Base-by-base conservation (phyloP, 495 filamentous ascomycete genomes). In the Aspergillus hancockii region DNA sequence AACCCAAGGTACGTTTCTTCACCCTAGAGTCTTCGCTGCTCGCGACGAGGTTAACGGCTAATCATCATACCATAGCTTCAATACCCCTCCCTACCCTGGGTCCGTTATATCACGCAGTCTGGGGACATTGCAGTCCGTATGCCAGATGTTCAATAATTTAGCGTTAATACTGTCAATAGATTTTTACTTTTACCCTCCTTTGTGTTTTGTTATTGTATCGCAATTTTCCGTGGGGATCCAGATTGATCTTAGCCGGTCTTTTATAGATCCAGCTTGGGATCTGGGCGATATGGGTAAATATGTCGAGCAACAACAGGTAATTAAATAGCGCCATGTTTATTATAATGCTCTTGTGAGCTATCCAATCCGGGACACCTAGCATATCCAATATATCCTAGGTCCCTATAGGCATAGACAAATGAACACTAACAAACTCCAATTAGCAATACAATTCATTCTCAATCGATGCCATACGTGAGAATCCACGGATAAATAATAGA, bases 81-180 rank as follows among this genome's bases (percentile, higher is more conserved):
- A 90, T 97, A 98, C 71, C 92, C 93, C 12, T 96, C 92, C n/a
- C 80, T 99, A 45, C 94, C 94, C 19, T 99, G 94, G 94, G 94
- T 99, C 16, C 84, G 94, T 64, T 99, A 99, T 74, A 99, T 99
- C 67, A 97, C 93, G 49, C 93, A 97, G 73, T 94, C 90, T 8
- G 93, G 93, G 55, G 93, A 97, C 64, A 97, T 97, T 70, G 91
- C 93, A 13, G 92, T 97, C 58, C 83, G 93, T 56, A 81, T 97
- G 69, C 93, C 93, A 30, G 93, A 97, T 72, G 90, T 89, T 58
- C 84, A 88, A 79, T 90, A 77, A 87, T 65, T 64, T 72, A 71
- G 71, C 70, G 67, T 56, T 40, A 21, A 47, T 47, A 47, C 1
- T 47, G 38, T 47, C 43, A 47, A 47, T 47, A 47, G 43, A 47